phyloP scores from a whole-genome alignment of 208 protist genomes.

The Acanthamoeba royreba region DNA sequence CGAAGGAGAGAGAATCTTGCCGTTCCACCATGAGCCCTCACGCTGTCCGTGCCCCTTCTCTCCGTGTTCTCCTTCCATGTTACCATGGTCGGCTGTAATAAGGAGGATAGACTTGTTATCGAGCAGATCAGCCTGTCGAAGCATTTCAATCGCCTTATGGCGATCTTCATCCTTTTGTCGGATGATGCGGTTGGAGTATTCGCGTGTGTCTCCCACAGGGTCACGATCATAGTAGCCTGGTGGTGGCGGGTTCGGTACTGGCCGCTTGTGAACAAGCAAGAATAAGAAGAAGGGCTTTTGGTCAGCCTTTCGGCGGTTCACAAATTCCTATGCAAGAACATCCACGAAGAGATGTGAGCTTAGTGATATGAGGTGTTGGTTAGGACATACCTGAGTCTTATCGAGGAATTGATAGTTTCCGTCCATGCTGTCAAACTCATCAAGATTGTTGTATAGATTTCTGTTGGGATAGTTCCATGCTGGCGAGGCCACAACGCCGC shows the following conservation, averaged over 20 bases:
- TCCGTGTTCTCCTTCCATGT: constrained; percentile 35
- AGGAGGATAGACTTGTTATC: not conserved
- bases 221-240: not conserved
- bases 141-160: not conserved
- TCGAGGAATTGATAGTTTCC: not conserved
- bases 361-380: not conserved
- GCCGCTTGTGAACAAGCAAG: not conserved
- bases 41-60: not conserved
- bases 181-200: constrained; percentile 30
- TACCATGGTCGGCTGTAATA: not conserved
- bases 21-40: constrained; percentile 40
- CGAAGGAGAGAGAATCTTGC: not conserved
- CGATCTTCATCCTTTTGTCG: constrained; percentile 5
- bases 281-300: not conserved
- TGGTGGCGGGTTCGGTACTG: not conserved
- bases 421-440: constrained; percentile 28
- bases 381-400: not conserved
- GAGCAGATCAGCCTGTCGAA: not conserved
- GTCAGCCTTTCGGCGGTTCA: not conserved
- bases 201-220: not conserved
- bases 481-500: not conserved
- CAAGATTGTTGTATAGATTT: constrained; percentile 35
- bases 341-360: not conserved
- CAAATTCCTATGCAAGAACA: not conserved
- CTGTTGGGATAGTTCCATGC: constrained; percentile 39